Evolutionary conservation across 2,329 filamentous ascomycete genomes (phyloP), one percentile per base, ranked within the genome.

Genomic region (Phaeosphaeria sp.): DNA sequence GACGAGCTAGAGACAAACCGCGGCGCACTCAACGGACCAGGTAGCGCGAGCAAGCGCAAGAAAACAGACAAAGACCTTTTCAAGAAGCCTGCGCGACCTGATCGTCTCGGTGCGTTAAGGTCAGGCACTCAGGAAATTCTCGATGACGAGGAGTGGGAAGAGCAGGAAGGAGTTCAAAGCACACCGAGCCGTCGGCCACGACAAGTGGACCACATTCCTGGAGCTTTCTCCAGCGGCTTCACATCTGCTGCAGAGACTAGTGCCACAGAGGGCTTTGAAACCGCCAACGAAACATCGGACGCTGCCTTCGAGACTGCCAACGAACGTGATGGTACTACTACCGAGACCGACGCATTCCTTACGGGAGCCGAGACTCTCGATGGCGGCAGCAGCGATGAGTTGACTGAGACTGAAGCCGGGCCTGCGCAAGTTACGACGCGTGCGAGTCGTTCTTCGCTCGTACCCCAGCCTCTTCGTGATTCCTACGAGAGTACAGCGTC

Each of bases 311-410:
- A 90, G 73, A 90, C 89, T 44, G 89, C 89, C 22, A 91, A 96
- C 69, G 94, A 97, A 77, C 87, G 88, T 25, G 85, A 85, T 27
- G 77, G 71, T 54, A 84, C 81, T 7, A 86, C 83, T 13, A 97
- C 92, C 0, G 93, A 96, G 78, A 96, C 93, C 11, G 94, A 98
- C 66, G 92, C 92, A 62, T 98, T 98, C 86, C 91, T 96, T 75
- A 97, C 94, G 3, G 93, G 91, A n/a, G 87, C 88, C 17, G 95
- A 98, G 73, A 87, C 83, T 60, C 79, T 88, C 62, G 83, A 82
- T 53, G 84, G 84, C 68, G 90, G 92, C 17, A 93, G 89, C 71
- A 90, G 87, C 55, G 92, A 92, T 60, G 90, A 93, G 65, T 82
- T 90, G 48, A 96, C 93, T 0, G 94, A 97, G 78, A 98, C 93